A percentile compares a stretch with the other conserved stretches of the same genome.
Evolutionary conservation across 805 yeast species (phyloP).

Genomic region (Huiozyma sinensis): DNA sequence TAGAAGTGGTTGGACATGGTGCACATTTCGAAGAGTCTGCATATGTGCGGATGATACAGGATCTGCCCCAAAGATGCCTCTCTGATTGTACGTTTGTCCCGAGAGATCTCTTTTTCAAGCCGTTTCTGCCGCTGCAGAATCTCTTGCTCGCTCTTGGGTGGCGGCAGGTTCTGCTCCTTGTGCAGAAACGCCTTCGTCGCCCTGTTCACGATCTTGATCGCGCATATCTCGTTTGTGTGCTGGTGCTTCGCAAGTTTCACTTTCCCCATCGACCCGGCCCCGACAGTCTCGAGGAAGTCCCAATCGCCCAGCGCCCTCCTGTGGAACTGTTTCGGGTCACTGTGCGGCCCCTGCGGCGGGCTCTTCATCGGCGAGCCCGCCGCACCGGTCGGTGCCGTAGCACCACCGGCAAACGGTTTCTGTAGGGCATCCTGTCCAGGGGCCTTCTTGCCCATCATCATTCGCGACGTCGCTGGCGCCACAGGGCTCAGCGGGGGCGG

Average conservation of each 20-base stretch:
- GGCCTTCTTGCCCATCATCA: constrained; percentile 18
- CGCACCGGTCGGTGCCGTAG: not conserved
- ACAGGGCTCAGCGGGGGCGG: constrained; percentile 5
- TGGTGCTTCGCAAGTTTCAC: constrained; percentile 88
- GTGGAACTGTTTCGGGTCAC: constrained; percentile 40
- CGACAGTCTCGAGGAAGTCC: constrained; percentile 90
- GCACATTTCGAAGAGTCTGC: constrained; percentile 85
- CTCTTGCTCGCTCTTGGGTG: constrained; percentile 50
- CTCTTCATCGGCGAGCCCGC: no score
- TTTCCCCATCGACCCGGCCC: constrained; percentile 99
- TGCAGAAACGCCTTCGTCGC: constrained; percentile 71
- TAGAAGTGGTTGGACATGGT: constrained; percentile 95
- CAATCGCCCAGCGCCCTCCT: constrained; percentile 91
- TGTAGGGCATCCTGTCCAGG: constrained; percentile 6
- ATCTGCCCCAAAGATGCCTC: constrained; percentile 92
- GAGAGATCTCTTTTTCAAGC: constrained; percentile 70
- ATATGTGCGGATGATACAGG: constrained; percentile 83
- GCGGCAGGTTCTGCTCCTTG: constrained; percentile 59
- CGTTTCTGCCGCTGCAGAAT: constrained; percentile 54
- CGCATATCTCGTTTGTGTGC: constrained; percentile 72
- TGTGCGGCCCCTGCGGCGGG: not conserved
- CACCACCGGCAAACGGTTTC: not conserved
- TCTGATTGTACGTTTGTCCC: constrained; percentile 85
- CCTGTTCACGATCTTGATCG: constrained; percentile 85
- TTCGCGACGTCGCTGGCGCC: constrained; percentile 28